These are phyloP conservation scores for Nannochloropsis salina DNA, from an alignment of 108 stramenopile species.

Conservation along the genomic window DNA sequence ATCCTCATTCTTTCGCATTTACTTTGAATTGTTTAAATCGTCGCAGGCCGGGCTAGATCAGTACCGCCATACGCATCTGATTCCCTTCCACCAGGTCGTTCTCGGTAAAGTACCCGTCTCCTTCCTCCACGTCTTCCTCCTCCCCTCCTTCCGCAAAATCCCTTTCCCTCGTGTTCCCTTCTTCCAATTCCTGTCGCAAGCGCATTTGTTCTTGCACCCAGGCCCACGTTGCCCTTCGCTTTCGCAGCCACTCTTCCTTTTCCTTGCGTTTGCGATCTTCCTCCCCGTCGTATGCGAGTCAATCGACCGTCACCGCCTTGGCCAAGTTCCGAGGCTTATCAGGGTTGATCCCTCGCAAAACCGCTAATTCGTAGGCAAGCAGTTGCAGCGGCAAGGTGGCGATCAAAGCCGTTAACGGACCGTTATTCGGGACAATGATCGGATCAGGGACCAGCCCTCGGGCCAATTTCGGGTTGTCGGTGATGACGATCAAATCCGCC, in stretches of 20 bases:
- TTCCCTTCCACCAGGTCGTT: background rate
- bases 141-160: background rate
- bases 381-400: conserved; percentile 90
- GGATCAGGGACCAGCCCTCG: conserved; percentile 75
- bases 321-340: conserved; percentile 98
- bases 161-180: background rate
- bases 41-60: background rate
- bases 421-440: conserved; percentile 85
- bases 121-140: background rate
- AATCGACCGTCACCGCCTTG: conserved; percentile 99
- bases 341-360: conserved; percentile 87
- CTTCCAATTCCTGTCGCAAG: background rate
- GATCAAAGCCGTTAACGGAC: conserved; percentile 79
- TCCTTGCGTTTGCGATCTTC: background rate
- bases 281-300: background rate
- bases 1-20: background rate
- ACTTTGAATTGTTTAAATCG: background rate
- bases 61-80: background rate
- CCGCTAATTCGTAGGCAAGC: conserved; percentile 94
- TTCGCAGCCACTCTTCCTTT: background rate
- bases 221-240: background rate
- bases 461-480: conserved; percentile 76
- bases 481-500: conserved; percentile 92
- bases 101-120: background rate
- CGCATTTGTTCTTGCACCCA: conserved; percentile 13